Evolutionary conservation across 306 rosid genomes (phyloP).

Genomic region (Vicia faba): DNA sequence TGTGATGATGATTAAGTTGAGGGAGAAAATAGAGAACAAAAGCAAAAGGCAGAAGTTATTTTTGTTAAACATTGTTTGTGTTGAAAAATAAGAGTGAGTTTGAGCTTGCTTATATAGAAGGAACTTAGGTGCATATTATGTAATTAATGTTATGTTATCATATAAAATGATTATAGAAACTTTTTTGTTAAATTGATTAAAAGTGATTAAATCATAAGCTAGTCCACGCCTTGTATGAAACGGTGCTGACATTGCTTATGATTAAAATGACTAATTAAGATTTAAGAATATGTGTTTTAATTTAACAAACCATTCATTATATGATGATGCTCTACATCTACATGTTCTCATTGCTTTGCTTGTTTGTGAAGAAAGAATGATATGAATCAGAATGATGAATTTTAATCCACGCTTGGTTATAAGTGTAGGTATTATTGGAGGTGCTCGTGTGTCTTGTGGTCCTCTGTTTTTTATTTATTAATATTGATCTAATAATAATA

Average conservation of each 20-base stretch:
- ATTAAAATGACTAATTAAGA: slow-evolving; percentile 37
- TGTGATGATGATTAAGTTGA: slow-evolving; percentile 35
- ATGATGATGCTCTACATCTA: not conserved
- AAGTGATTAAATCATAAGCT: slow-evolving; percentile 38
- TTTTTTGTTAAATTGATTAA: not conserved
- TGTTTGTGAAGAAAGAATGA: slow-evolving; percentile 55
- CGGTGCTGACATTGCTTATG: slow-evolving; percentile 40
- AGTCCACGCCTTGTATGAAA: slow-evolving; percentile 44
- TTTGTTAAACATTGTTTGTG: slow-evolving; percentile 47
- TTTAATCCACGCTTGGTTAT: slow-evolving; percentile 44
- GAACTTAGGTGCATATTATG: slow-evolving; percentile 44
- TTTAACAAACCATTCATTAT: too few relatives aligned
- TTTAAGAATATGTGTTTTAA: not conserved
- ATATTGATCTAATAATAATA: too few relatives aligned
- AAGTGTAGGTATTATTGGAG: slow-evolving; percentile 18
- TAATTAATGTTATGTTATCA: slow-evolving; percentile 18
- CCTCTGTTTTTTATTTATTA: too few relatives aligned
- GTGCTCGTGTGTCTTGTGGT: not conserved
- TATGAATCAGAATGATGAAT: slow-evolving; percentile 41
- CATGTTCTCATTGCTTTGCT: slow-evolving; percentile 46
- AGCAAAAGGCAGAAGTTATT: slow-evolving; percentile 32
- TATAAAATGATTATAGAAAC: not conserved
- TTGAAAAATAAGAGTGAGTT: slow-evolving; percentile 10
- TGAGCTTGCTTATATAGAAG: slow-evolving; percentile 55
- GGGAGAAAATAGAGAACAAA: slow-evolving; percentile 37